Base-by-base conservation (phyloP, 2,329 filamentous ascomycete genomes). In the Botryosphaeria dothidea region DNA sequence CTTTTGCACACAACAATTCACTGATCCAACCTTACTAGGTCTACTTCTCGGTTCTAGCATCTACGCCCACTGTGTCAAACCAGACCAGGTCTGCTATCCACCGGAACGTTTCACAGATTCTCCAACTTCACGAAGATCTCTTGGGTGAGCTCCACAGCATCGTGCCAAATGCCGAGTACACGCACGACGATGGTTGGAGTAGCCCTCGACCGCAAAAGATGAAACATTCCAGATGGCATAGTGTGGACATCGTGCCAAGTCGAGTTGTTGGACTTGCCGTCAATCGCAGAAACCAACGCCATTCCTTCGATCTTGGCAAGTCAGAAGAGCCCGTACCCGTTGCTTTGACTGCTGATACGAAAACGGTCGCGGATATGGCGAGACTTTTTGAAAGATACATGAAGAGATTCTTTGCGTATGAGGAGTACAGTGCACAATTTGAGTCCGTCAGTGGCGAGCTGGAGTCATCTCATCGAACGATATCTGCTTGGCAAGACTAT, bases 381-480 rank as follows among this genome's bases (percentile, higher is more conserved):
- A 78, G 75, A 45, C 78, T 86, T 3, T 84, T 89, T 71, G 80
- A 80, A 38, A 80, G 77, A 69, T 78, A 96, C 92, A 89, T 96
- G 80, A 86, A 87, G 66, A 88, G 88, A 0, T 95, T 98, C 78
- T 90, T 91, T 73, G 83, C 90, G 57, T 99, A 99, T 74, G 91
- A 96, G 78, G 92, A 96, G 71, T 99, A 97, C 75, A 91, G 92
- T 38, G 90, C 91, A 60, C 94, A 94, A 73, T 96, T 95, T 76
- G 92, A 96, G 69, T 84, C 92, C 69, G 91, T 97, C 82, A 88
- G 90, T 52, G 88, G 90, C 68, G 92, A 96, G 68, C 81, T 96
- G 38, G 86, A 88, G 36, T 84, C 88, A 27, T 84, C 90, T 17
- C 87, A 91, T 67, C 85, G 88, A 66, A 86, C 85, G 6, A 85